phyloP scores from a whole-genome alignment of 1,139 yeast species.

The Zygoascus meyerae region DNA sequence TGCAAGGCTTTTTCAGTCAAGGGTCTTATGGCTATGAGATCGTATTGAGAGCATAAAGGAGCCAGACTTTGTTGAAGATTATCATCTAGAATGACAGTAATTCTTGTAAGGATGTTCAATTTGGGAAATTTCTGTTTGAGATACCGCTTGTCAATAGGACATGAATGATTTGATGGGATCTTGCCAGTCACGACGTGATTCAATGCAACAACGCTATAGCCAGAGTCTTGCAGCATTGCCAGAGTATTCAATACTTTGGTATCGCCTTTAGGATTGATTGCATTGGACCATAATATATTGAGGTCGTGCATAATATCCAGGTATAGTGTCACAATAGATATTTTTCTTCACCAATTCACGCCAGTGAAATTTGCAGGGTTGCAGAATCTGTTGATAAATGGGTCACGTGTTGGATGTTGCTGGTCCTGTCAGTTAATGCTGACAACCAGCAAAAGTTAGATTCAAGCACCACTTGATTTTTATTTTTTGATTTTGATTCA shows the following conservation, averaged over 20 bases:
- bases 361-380: not conserved
- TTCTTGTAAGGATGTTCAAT: conserved; percentile 60
- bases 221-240: conserved; percentile 37
- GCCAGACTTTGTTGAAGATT: conserved; percentile 67
- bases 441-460: too few relatives aligned
- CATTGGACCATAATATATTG: conserved; percentile 77
- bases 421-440: too few relatives aligned
- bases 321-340: not conserved
- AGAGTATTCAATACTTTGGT: conserved; percentile 19
- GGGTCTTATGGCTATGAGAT: conserved; percentile 78
- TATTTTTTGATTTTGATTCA: too few relatives aligned
- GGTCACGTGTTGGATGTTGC: conserved; percentile 1
- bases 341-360: not conserved
- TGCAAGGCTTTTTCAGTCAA: conserved; percentile 72
- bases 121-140: conserved; percentile 34
- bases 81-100: conserved; percentile 72
- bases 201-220: conserved; percentile 68
- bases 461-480: too few relatives aligned
- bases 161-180: conserved; percentile 45
- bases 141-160: conserved; percentile 27
- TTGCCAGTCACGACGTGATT: conserved; percentile 58
- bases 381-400: too few relatives aligned
- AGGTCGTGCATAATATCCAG: conserved; percentile 55
- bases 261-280: conserved; percentile 34
- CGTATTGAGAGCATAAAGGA: conserved; percentile 44